These are phyloP conservation scores for Oryza rufipogon DNA, from an alignment of 176 grass and related monocot species.

Conservation along the genomic window DNA sequence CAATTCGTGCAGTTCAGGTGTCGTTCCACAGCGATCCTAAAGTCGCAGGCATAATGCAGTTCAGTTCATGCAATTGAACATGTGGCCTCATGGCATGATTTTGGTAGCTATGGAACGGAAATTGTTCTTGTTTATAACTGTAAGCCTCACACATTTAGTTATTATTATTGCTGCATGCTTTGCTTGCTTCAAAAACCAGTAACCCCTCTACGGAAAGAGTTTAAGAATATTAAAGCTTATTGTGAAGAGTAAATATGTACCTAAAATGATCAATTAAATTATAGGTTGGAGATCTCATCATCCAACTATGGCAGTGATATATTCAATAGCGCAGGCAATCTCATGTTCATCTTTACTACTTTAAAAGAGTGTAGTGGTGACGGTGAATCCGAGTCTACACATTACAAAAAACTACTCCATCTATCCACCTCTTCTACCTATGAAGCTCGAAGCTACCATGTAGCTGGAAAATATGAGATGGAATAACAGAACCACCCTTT, in stretches of 20 bases:
- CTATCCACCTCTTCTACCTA: no score
- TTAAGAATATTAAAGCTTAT: not conserved
- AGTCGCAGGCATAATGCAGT: not conserved
- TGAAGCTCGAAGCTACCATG: no score
- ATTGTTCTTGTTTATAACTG: not conserved
- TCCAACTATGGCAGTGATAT: not conserved
- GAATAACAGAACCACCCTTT: no score
- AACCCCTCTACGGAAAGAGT: not conserved
- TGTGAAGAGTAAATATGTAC: not conserved
- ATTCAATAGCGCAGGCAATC: no score
- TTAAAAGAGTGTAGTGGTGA: no score
- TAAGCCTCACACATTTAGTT: conserved; percentile 4
- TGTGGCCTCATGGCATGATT: not conserved
- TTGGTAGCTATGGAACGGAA: not conserved
- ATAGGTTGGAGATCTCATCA: not conserved
- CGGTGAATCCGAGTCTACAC: no score
- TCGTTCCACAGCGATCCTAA: no score
- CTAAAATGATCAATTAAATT: not conserved
- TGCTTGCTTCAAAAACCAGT: not conserved
- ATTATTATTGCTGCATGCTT: not conserved
- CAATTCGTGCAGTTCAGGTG: no score
- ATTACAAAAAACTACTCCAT: no score
- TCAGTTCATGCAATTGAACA: not conserved
- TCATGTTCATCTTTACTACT: no score
- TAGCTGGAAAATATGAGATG: no score